Evolutionary conservation across 768 basidiomycete species (phyloP), one percentile per base, ranked within the genome.

Genomic region (Boletus insuetus): DNA sequence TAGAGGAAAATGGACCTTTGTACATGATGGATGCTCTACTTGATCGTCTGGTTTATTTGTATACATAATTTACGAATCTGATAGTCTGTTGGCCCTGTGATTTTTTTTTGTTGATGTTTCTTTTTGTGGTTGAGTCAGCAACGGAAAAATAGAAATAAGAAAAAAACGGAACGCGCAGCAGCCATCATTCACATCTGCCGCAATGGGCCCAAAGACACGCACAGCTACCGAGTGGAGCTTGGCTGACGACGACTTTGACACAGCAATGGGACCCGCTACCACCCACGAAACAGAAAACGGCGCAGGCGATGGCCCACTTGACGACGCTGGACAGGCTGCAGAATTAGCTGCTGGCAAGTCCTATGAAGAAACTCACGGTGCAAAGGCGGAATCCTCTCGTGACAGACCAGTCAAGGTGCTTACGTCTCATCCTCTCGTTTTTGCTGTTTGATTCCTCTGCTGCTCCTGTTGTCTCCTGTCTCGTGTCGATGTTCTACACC

Each of bases 361-460:
- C 16, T 53, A 43, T 64, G 82, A 83, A 67, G 82, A 79, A 64
- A 67, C 75, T 64, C 79, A 77, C 60, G 75, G 77, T 62, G 49
- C 46, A 57, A 64, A 77, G 68, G 70, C 74, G 63, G 81, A 82
- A 55, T 66, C 74, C 68, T 45, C 62, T 61, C 84, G 85, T 66
- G 87, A 89, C 77, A 89, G 86, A 80, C 85, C 85, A 77, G 78
- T 84, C 80, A 89, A 89, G 87, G 87, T 89, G 87, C 87, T 87
- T 89, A 87, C 82, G 80, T 86, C 79, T 79, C 74, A 75, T 80
- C 73, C 65, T 68, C 68, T 75, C 52, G 56, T 69, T 68, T 63
- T 64, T 72, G 59, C 56, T 63, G 24, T 65, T 55, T 56, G 42
- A 34, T 71, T 59, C 58, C 53, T 53, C 63, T 69, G 57, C 59